Evolutionary conservation across 768 basidiomycete species (phyloP), one percentile per base, ranked within the genome.

Genomic region (Dendrothele bispora): DNA sequence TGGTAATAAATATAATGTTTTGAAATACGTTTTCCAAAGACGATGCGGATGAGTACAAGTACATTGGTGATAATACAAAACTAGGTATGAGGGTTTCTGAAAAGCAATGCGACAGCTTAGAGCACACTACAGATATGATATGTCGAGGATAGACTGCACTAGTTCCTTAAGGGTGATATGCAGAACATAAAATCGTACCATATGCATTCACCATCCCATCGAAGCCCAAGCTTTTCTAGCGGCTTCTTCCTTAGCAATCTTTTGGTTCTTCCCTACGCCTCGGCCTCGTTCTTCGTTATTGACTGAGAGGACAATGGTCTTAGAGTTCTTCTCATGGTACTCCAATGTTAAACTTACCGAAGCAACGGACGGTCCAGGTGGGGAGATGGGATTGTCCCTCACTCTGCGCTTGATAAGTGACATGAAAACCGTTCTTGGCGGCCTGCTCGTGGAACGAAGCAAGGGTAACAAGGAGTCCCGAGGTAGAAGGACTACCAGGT

Each of bases 241-340:
- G n/a, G 84, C 84, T 51, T 81, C 78, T 64, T 85, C 82, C 53
- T 84, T 86, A 7, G 84, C 84, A n/a, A 64, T 39, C 53, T 85
- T 86, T 61, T 84, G 82, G 48, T 71, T 85, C 50, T 77, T 80
- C 18, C 78, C 84, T 3, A 40, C 52, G 0, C 82, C 84, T 3
- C 59, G 42, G 20, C 83, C 84, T 51, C 55, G 71, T 52, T 74
- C 70, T n/a, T 65, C 55, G 2, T 65, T 71, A 47, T 80, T 75
- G 20, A 86, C 84, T 86, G 43, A 1, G 20, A n/a, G 27, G n/a
- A n/a, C n/a, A n/a, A n/a, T n/a, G n/a, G n/a, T n/a, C n/a, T n/a
- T n/a, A n/a, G n/a, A n/a, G n/a, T n/a, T n/a, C n/a, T n/a, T n/a
- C n/a, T n/a, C n/a, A n/a, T 14, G 28, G 30, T 2, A 22, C n/a